These are phyloP conservation scores for Pulicaria dysenterica DNA, from an alignment of 129 eudicot species.

Conservation along the genomic window DNA sequence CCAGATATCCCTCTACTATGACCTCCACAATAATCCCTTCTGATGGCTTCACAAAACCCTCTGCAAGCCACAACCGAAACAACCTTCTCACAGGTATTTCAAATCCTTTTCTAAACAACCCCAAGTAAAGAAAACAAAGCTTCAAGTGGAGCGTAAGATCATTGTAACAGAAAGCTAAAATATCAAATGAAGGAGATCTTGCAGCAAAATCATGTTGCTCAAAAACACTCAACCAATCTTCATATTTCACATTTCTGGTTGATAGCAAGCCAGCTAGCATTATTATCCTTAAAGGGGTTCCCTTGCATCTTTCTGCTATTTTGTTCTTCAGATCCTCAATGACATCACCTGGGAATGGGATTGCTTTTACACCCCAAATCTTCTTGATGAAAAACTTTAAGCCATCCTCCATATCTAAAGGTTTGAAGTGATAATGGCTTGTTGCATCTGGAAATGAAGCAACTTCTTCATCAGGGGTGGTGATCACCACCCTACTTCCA, in stretches of 20 bases:
- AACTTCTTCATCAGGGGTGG: slow-evolving; percentile 35
- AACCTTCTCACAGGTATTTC: slow-evolving; percentile 41
- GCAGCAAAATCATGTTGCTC: slow-evolving; percentile 12
- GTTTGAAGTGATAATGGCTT: slow-evolving; percentile 17
- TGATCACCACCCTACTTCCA: slow-evolving; percentile 50
- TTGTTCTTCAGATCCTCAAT: slow-evolving; percentile 26
- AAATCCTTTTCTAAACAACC: slow-evolving; percentile 28
- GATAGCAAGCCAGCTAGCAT: slow-evolving; percentile 45
- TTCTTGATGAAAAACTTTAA: slow-evolving; percentile 30
- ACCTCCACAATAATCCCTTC: slow-evolving; percentile 28
- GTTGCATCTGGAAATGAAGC: slow-evolving; percentile 17
- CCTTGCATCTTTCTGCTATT: slow-evolving; percentile 44
- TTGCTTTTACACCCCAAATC: slow-evolving; percentile 25
- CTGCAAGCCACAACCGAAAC: slow-evolving; percentile 50
- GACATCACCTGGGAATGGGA: slow-evolving; percentile 23
- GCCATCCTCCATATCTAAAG: slow-evolving; percentile 27
- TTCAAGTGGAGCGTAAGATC: slow-evolving; percentile 37
- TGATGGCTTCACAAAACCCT: slow-evolving; percentile 36
- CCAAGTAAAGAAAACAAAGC: slow-evolving; percentile 45
- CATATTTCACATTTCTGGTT: not conserved
- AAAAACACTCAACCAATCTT: slow-evolving; percentile 36
- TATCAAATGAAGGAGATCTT: slow-evolving; percentile 19
- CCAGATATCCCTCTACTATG: slow-evolving; percentile 36
- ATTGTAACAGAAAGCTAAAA: slow-evolving; percentile 33
- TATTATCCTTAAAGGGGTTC: slow-evolving; percentile 35